phyloP scores from a whole-genome alignment of 2,329 filamentous ascomycete genomes.

The Diplodia scrobiculata region DNA sequence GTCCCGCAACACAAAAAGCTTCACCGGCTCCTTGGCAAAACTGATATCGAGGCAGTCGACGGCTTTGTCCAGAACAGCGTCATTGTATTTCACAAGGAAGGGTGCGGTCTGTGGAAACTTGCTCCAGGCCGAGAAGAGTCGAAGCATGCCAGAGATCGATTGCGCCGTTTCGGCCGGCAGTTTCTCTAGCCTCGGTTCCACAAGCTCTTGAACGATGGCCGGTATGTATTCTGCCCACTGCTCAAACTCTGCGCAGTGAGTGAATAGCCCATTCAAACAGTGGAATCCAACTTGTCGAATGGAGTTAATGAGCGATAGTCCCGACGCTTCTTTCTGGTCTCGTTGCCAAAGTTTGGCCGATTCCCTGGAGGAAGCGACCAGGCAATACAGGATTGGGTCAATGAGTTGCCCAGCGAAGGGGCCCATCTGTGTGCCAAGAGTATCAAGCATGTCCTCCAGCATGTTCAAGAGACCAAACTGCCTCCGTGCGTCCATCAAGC shows the following conservation, averaged over 20 bases:
- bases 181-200: constrained; percentile 75
- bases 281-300: constrained; percentile 76
- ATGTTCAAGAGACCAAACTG: constrained; percentile 92
- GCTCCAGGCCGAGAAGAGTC: constrained; percentile 80
- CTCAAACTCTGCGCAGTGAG: constrained; percentile 67
- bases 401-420: constrained; percentile 70
- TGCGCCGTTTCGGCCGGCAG: constrained; percentile 85
- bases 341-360: constrained; percentile 43
- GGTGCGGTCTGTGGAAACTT: constrained; percentile 65
- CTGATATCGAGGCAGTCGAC: constrained; percentile 70
- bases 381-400: constrained; percentile 78
- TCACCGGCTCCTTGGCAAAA: constrained; percentile 84
- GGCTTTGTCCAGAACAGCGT: constrained; percentile 65
- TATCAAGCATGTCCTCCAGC: constrained; percentile 81
- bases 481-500: constrained; percentile 69
- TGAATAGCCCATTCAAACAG: constrained; percentile 77
- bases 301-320: constrained; percentile 55
- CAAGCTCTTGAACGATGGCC: constrained; percentile 70
- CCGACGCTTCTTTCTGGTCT: constrained; percentile 33
- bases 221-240: constrained; percentile 71
- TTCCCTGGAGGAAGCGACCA: constrained; percentile 64
- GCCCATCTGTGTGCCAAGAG: constrained; percentile 72
- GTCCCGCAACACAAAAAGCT: constrained; percentile 72
- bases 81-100: constrained; percentile 67
- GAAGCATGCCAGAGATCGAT: constrained; percentile 79